A percentile compares a stretch with the other conserved stretches of the same genome.
phyloP scores from a whole-genome alignment of 345 rosid species.

The Hevea brasiliensis region DNA sequence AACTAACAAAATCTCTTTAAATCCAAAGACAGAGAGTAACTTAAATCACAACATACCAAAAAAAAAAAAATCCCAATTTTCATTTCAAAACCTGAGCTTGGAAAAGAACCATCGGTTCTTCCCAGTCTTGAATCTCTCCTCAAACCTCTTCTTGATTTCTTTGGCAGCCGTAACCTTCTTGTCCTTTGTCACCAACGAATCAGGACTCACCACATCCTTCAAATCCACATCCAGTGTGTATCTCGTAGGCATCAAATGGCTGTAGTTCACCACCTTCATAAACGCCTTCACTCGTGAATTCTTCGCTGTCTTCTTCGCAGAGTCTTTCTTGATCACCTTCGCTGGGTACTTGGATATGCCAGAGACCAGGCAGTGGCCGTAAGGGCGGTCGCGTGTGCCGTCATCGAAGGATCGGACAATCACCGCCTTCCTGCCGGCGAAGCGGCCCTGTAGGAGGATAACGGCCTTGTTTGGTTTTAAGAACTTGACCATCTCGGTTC shows the following conservation, averaged over 20 bases:
- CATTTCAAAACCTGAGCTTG: conserved; percentile 16
- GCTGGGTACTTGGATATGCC: conserved; percentile 9
- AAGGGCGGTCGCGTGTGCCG: conserved; percentile 13
- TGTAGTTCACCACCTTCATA: conserved; percentile 13
- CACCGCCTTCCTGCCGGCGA: conserved; percentile 11
- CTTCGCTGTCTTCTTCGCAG: conserved; percentile 11
- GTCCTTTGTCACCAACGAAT: background rate
- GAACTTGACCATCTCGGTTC: conserved; percentile 7
- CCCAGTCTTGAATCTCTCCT: conserved; percentile 17
- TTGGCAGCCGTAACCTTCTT: conserved; percentile 8
- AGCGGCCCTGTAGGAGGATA: conserved; percentile 13
- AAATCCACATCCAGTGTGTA: conserved; percentile 13
- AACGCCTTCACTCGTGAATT: conserved; percentile 12
- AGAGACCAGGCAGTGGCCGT: conserved; percentile 15
- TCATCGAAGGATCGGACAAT: conserved; percentile 10
- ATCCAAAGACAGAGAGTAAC: background rate
- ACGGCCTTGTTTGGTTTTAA: conserved; percentile 15
- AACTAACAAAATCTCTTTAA: background rate
- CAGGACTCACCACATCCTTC: conserved; percentile 11
- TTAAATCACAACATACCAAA: background rate
- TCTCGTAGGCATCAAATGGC: conserved; percentile 11
- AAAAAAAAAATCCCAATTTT: background rate
- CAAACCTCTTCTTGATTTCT: conserved; percentile 16
- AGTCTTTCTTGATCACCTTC: conserved; percentile 12
- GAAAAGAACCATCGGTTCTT: conserved; percentile 15